Base-by-base conservation (phyloP, 108 stramenopile species). In the Pseudonitzschia multiseries region DNA sequence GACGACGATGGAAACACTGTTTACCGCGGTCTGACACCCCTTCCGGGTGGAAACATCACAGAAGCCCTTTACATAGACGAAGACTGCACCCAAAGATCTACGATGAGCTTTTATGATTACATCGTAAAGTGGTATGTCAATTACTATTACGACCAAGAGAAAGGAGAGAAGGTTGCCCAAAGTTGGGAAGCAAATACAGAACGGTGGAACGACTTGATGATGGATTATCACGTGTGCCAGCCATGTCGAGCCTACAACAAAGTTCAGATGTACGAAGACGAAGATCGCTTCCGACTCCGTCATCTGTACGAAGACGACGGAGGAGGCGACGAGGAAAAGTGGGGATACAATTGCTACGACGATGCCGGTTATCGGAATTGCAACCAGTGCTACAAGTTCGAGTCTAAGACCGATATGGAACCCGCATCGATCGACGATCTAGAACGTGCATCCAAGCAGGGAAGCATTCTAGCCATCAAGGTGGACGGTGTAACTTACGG, bases 331-430 rank as follows among this genome's bases (percentile, higher is more conserved):
- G 77, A 70, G n/a, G 28, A 72, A 12, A 17, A 31, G 4, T 31
- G 27, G 24, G 46, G 46, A 24, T 84, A 68, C 42, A 54, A 77
- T 43, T 84, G 83, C 74, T 54, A 80, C n/a, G 83, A 84, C 43
- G 76, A 68, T 28, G 83, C 83, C 15, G 83, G 80, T 15, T 84
- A 84, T 62, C 76, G 48, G 29, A 78, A 73, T 54, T 72, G 72
- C 41, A 82, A 75, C 50, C 50, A 69, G 18, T 69, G 68, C 68
- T 27, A 69, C 68, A 69, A 69, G 28, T 69, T 69, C 44, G 68
- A 46, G 22, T 24, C 68, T 15, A 50, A 69, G 51, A 69, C 68
- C 18, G 50, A 69, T 27, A 53, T 69, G 68, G 29, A 52, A 43
- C n/a, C 29, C 21, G 68, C 68, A 29, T 53, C 68, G 27, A 27